phyloP scores from a whole-genome alignment of 768 basidiomycete genomes.

The Amanita subjunquillea region DNA sequence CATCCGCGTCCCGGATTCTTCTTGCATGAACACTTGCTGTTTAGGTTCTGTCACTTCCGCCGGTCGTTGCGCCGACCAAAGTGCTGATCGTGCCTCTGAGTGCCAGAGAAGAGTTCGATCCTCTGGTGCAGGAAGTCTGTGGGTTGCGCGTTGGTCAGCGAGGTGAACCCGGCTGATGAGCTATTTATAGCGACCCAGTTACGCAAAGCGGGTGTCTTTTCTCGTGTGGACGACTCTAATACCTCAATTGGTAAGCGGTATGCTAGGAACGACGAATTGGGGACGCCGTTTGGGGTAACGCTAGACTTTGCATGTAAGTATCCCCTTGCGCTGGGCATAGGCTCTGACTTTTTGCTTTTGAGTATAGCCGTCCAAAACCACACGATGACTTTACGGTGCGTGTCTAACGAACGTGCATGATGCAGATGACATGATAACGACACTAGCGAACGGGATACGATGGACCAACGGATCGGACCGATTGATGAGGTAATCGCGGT shows the following conservation, averaged over 20 bases:
- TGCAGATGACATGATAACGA: neutral
- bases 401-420: slow-evolving; percentile 8
- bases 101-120: slow-evolving; percentile 72
- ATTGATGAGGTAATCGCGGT: slow-evolving; percentile 84
- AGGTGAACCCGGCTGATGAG: neutral
- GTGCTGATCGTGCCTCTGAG: slow-evolving; percentile 94
- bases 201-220: slow-evolving; percentile 81
- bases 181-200: slow-evolving; percentile 62
- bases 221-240: slow-evolving; percentile 92
- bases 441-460: slow-evolving; percentile 89
- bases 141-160: slow-evolving; percentile 25
- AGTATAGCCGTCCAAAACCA: slow-evolving; percentile 74
- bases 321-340: neutral
- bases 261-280: slow-evolving; percentile 95
- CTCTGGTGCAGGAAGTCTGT: slow-evolving; percentile 86
- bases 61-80: slow-evolving; percentile 90
- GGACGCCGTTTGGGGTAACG: slow-evolving; percentile 94
- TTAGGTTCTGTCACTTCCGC: slow-evolving; percentile 84
- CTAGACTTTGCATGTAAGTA: slow-evolving; percentile 80
- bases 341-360: neutral
- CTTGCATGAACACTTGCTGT: slow-evolving; percentile 7
- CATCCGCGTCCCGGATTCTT: slow-evolving; percentile 7
- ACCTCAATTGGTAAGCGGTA: slow-evolving; percentile 95
- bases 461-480: slow-evolving; percentile 80
- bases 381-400: slow-evolving; percentile 90